Conservation (phyloP, 192 early-diverging fungal genomes). For the Entomortierella beljakovae region DNA sequence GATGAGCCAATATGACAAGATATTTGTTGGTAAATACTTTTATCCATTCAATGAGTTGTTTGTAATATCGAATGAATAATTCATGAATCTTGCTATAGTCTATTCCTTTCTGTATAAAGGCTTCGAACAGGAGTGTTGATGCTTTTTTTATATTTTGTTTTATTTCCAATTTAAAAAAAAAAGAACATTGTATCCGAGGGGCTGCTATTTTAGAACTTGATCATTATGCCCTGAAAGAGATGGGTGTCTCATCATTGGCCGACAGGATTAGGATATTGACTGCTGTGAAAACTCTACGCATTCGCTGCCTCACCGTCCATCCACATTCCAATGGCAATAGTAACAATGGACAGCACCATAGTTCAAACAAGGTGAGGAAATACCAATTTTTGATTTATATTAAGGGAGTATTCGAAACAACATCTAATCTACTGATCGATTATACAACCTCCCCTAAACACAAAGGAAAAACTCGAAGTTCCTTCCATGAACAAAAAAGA, state of each 20-base stretch:
- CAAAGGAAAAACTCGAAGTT: slow-evolving; percentile 51
- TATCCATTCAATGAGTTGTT: no score
- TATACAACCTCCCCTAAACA: background rate
- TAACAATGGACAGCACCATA: slow-evolving; percentile 14
- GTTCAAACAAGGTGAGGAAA: slow-evolving; percentile 38
- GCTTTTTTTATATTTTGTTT: no score
- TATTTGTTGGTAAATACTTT: slow-evolving; percentile 42
- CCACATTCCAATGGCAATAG: background rate
- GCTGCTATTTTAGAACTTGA: slow-evolving; percentile 85
- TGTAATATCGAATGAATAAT: no score
- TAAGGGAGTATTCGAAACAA: background rate
- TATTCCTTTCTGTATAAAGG: no score
- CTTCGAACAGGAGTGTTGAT: no score
- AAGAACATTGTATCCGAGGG: slow-evolving; percentile 87
- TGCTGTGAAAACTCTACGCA: slow-evolving; percentile 78
- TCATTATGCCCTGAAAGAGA: slow-evolving; percentile 83
- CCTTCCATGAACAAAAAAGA: slow-evolving; percentile 46
- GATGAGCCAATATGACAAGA: slow-evolving; percentile 42
- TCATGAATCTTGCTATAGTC: no score
- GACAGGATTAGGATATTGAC: slow-evolving; percentile 84
- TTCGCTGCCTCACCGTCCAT: slow-evolving; percentile 63
- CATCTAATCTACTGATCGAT: background rate
- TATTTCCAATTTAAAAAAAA: background rate
- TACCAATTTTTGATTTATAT: background rate
- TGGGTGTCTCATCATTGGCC: slow-evolving; percentile 84